Percentiles rank a stretch among this genome's conserved stretches.
These are phyloP conservation scores for Ophiostoma perfectum DNA, from an alignment of 2,329 filamentous ascomycete species.

Conservation along the genomic window DNA sequence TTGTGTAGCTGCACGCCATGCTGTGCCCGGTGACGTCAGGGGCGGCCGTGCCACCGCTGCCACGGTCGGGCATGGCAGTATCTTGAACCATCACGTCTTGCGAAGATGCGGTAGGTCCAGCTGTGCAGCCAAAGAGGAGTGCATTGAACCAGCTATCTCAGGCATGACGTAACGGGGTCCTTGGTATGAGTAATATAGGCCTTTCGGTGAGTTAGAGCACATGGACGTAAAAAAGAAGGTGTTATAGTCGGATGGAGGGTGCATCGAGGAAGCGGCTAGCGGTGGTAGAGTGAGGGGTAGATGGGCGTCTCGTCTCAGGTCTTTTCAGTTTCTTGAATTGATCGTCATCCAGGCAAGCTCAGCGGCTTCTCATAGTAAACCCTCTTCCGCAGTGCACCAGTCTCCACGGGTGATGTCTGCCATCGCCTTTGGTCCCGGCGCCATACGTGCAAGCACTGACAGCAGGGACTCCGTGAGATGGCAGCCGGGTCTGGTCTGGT, in stretches of 20 bases:
- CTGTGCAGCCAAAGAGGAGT: slow-evolving; percentile 12
- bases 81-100: slow-evolving; percentile 10
- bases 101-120: slow-evolving; percentile 11
- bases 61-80: background rate
- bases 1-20: background rate
- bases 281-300: background rate
- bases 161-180: background rate
- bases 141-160: slow-evolving; percentile 9
- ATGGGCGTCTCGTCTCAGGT: slow-evolving; percentile 53
- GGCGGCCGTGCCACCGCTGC: background rate
- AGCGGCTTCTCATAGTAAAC: slow-evolving; percentile 42
- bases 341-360: slow-evolving; percentile 47
- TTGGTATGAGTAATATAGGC: background rate
- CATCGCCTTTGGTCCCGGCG: slow-evolving; percentile 59
- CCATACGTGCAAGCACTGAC: slow-evolving; percentile 44
- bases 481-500: slow-evolving; percentile 15
- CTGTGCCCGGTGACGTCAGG: background rate
- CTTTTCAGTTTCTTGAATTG: slow-evolving; percentile 62
- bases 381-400: slow-evolving; percentile 23
- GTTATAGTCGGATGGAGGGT: background rate
- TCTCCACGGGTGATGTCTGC: slow-evolving; percentile 39
- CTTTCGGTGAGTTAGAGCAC: slow-evolving; percentile 1
- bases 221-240: background rate
- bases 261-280: slow-evolving; percentile 49
- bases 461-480: slow-evolving; percentile 22